Base-by-base conservation (phyloP, 371 early-diverging fungal genomes). In the Mortierella sp. region DNA sequence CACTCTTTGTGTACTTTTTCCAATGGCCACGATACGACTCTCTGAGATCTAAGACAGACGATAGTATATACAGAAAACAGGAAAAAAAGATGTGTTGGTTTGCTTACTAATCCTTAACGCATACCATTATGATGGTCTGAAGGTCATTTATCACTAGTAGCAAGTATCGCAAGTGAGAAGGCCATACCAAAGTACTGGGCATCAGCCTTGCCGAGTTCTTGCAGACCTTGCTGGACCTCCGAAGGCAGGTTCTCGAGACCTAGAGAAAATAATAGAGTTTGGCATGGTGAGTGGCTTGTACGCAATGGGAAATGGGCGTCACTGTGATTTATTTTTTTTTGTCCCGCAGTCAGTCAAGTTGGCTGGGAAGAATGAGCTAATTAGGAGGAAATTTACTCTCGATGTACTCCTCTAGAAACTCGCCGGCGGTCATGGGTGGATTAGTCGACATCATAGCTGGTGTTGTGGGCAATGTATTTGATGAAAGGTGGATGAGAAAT, bases 181-280 rank as follows among this genome's bases (percentile, higher is more conserved):
- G n/a, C n/a, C n/a, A n/a, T 77, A 82, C 82, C 82, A 69, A 77
- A 82, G 64, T 82, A 82, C 43, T 82, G 70, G 19, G 70, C 75
- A 24, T 82, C 82, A 11, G 77, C 74, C 26, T 69, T 74, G 14
- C 82, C 66, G 24, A 82, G 71, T 37, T 82, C 82, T 31, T 82
- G 78, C 11, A 82, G 72, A 34, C 82, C 82, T 48, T 82, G 82
- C 40, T 77, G 82, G 2, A 82, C 82, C 26, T 82, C 82, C 14
- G 82, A 82, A 19, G 82, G 82, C 64, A 82, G 37, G 72, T 82
- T 82, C 70, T 82, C 82, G 13, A 82, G 73, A 63, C 82, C 82
- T 82, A 67, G 47, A 10, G 22, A 29, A 66, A 67, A 19, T 29
- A 6, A 52, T 8, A 29, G 9, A 13, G n/a, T 11, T 22, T 50